A percentile compares a stretch with the other conserved stretches of the same genome.
Conservation (phyloP, 1,139 yeast genomes). For the Yamadazyma buinensis region DNA sequence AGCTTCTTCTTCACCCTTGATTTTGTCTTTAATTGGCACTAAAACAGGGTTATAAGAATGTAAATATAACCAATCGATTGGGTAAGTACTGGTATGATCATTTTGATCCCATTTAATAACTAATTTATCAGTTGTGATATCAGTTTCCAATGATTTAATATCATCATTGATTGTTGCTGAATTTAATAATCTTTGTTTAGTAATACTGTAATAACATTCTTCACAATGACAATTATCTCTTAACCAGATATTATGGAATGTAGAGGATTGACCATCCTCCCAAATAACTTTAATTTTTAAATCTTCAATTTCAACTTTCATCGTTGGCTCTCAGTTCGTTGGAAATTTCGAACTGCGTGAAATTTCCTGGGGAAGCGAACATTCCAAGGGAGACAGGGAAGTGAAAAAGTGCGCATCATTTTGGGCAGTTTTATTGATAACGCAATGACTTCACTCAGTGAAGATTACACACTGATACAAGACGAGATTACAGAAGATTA, state of each 20-base stretch:
- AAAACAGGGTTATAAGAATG: conserved; percentile 61
- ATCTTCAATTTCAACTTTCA: neutral
- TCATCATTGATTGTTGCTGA: conserved; percentile 52
- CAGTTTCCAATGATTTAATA: conserved; percentile 29
- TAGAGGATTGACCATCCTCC: conserved; percentile 11
- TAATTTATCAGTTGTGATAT: conserved; percentile 16
- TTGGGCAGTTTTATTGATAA: too few relatives aligned
- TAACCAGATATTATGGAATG: conserved; percentile 58
- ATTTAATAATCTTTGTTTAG: conserved; percentile 63
- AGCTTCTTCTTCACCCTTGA: conserved; percentile 25
- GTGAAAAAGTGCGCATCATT: too few relatives aligned
- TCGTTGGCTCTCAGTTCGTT: too few relatives aligned
- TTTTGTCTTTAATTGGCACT: conserved; percentile 25
- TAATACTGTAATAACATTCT: conserved; percentile 54
- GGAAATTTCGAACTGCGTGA: too few relatives aligned
- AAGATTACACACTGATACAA: too few relatives aligned
- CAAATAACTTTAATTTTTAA: conserved; percentile 2
- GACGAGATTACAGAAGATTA: too few relatives aligned
- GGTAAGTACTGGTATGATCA: conserved; percentile 47
- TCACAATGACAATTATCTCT: conserved; percentile 68
- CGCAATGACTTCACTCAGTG: too few relatives aligned
- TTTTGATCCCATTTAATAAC: conserved; percentile 46
- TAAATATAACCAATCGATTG: conserved; percentile 48
- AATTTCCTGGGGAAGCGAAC: too few relatives aligned
- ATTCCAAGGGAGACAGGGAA: too few relatives aligned